Conservation (phyloP, 2,329 filamentous ascomycete species). For the Sodiomyces alkalinus region DNA sequence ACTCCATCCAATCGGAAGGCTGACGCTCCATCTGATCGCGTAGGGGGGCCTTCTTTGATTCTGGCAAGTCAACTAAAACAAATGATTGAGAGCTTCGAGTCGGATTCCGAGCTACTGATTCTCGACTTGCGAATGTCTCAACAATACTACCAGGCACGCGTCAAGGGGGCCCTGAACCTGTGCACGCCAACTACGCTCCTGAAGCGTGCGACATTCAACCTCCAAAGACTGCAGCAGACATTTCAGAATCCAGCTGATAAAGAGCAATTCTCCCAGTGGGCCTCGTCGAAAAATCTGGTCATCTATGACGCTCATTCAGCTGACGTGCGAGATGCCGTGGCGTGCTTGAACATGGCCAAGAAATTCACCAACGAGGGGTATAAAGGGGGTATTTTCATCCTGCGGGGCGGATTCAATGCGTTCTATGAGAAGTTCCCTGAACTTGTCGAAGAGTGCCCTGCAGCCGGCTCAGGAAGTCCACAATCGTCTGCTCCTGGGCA, state of each 20-base stretch:
- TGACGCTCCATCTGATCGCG: constrained; percentile 35
- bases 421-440: constrained; percentile 55
- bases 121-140: constrained; percentile 80
- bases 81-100: constrained; percentile 29
- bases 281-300: constrained; percentile 56
- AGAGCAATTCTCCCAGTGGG: constrained; percentile 63
- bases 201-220: constrained; percentile 80
- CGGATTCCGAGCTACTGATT: constrained; percentile 40
- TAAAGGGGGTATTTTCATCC: constrained; percentile 54
- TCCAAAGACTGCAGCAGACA: constrained; percentile 74
- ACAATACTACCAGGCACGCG: constrained; percentile 60
- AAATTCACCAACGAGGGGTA: constrained; percentile 85
- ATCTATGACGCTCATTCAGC: constrained; percentile 73
- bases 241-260: constrained; percentile 61
- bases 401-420: constrained; percentile 67
- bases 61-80: constrained; percentile 37
- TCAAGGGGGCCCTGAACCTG: constrained; percentile 71
- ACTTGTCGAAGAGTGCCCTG: constrained; percentile 37
- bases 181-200: constrained; percentile 91
- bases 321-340: constrained; percentile 64
- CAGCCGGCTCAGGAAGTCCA: constrained; percentile 11
- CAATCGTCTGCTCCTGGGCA: constrained; percentile 26
- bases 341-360: constrained; percentile 75
- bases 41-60: constrained; percentile 35
- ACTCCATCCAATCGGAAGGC: constrained; percentile 22